Evolutionary conservation across 306 rosid genomes (phyloP).

Genomic region (Arachis hypogaea): DNA sequence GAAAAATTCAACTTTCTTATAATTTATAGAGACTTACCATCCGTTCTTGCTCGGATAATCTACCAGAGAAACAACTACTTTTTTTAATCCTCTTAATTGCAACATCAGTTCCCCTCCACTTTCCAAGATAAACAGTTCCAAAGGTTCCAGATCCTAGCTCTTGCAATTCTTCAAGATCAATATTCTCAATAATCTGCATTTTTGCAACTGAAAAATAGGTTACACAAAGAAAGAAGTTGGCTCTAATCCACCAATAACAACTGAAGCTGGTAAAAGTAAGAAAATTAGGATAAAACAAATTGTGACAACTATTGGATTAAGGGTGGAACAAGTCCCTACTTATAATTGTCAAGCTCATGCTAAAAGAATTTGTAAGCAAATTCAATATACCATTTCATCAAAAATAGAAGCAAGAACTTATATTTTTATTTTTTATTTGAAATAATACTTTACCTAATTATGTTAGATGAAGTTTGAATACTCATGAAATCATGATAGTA

Average conservation of each 20-base stretch:
- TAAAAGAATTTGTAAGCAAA: conserved; percentile 17
- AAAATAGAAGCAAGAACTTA: conserved; percentile 1
- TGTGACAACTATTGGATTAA: conserved; percentile 17
- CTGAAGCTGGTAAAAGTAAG: conserved; percentile 1
- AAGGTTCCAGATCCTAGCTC: conserved; percentile 97
- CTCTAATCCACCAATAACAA: conserved; percentile 29
- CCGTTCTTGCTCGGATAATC: conserved; percentile 89
- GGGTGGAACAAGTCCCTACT: conserved; percentile 13
- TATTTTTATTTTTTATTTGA: neutral
- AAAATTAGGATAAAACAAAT: neutral
- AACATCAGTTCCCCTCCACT: conserved; percentile 98
- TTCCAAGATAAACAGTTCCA: conserved; percentile 95
- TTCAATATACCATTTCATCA: neutral
- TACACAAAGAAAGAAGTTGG: conserved; percentile 16
- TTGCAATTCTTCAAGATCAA: conserved; percentile 80
- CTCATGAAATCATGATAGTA: conserved; percentile 5
- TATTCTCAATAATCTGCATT: conserved; percentile 77
- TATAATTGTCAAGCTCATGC: conserved; percentile 27
- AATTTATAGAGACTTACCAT: conserved; percentile 60
- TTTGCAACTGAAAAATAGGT: conserved; percentile 37
- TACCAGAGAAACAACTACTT: conserved; percentile 87
- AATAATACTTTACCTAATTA: neutral
- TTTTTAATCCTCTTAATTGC: conserved; percentile 94
- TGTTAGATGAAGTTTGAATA: conserved; percentile 29
- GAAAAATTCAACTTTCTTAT: conserved; percentile 22